Evolutionary conservation across 2,329 filamentous ascomycete genomes (phyloP).

Genomic region (Alternaria angustiovoidea): DNA sequence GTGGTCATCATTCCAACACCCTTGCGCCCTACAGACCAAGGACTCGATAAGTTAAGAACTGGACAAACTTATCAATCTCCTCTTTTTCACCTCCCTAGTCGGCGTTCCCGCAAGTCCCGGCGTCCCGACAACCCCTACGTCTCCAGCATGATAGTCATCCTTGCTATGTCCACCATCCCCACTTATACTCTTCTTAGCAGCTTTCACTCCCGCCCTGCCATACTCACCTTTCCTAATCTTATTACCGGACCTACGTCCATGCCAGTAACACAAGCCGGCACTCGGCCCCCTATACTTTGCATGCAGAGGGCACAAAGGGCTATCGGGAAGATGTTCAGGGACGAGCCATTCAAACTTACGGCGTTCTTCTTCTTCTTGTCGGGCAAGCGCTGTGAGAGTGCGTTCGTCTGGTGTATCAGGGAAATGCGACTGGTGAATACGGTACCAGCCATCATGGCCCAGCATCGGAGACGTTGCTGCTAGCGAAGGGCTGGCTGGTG

Average conservation of each 20-base stretch:
- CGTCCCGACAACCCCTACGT: not conserved
- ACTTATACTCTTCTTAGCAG: slow-evolving; percentile 1
- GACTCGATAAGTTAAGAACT: slow-evolving; percentile 9
- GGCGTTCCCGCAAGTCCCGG: slow-evolving; percentile 4
- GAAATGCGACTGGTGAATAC: slow-evolving; percentile 14
- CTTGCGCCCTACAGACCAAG: not conserved
- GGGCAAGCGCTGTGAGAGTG: slow-evolving; percentile 11
- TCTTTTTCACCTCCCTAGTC: slow-evolving; percentile 18
- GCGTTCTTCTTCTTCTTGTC: slow-evolving; percentile 34
- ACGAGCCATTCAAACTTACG: slow-evolving; percentile 51
- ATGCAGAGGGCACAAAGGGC: slow-evolving; percentile 55
- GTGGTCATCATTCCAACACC: not conserved
- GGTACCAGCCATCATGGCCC: slow-evolving; percentile 25
- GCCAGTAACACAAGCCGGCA: slow-evolving; percentile 54
- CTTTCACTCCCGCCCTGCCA: slow-evolving; percentile 10
- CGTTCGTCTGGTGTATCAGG: slow-evolving; percentile 11
- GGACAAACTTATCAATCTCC: slow-evolving; percentile 28
- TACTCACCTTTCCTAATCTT: slow-evolving; percentile 15
- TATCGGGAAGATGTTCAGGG: slow-evolving; percentile 56
- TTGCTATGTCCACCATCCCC: not conserved
- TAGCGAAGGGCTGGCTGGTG: not conserved
- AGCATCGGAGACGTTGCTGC: slow-evolving; percentile 1
- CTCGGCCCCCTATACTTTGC: slow-evolving; percentile 50
- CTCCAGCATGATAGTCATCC: slow-evolving; percentile 3
- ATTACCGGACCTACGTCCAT: slow-evolving; percentile 47